Percentiles rank a stretch among this genome's conserved stretches.
phyloP scores from a whole-genome alignment of 352 stramenopile genomes.

The Phytophthora europaea region DNA sequence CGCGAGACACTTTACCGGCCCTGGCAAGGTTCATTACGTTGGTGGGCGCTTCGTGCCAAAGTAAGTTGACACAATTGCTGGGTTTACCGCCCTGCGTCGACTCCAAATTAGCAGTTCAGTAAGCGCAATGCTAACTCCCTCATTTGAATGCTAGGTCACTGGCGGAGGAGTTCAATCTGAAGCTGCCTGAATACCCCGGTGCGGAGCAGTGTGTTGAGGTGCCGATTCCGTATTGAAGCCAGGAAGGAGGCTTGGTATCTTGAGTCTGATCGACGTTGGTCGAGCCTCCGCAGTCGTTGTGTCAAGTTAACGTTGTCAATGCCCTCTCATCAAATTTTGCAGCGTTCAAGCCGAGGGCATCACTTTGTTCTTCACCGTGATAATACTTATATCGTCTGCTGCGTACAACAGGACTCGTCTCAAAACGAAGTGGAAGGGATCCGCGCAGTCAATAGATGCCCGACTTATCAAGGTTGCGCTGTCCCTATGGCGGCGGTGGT shows the following conservation, averaged over 20 bases:
- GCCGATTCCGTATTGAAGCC: slow-evolving; percentile 42
- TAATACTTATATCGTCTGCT: slow-evolving; percentile 2
- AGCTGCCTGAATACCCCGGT: slow-evolving; percentile 68
- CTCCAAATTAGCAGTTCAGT: background rate
- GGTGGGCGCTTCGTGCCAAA: slow-evolving; percentile 97
- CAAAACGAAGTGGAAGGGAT: slow-evolving; percentile 32
- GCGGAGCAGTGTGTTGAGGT: slow-evolving; percentile 76
- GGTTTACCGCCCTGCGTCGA: background rate
- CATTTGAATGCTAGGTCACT: slow-evolving; percentile 45
- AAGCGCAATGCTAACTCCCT: background rate
- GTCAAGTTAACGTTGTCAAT: slow-evolving; percentile 15
- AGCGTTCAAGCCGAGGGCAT: background rate
- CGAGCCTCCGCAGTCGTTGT: background rate
- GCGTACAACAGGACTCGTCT: slow-evolving; percentile 13
- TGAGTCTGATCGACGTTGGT: slow-evolving; percentile 6
- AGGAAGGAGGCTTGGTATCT: slow-evolving; percentile 20
- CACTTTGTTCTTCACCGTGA: background rate
- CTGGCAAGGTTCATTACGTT: slow-evolving; percentile 93
- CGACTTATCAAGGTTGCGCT: slow-evolving; percentile 20
- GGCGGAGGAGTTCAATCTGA: slow-evolving; percentile 69
- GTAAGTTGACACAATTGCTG: slow-evolving; percentile 39
- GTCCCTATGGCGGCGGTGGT: slow-evolving; percentile 19
- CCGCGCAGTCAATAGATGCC: slow-evolving; percentile 28
- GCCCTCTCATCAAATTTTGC: slow-evolving; percentile 6
- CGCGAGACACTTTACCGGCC: slow-evolving; percentile 88